These are phyloP conservation scores for Amylostereum areolatum DNA, from an alignment of 1,284 basidiomycete species.

Conservation along the genomic window DNA sequence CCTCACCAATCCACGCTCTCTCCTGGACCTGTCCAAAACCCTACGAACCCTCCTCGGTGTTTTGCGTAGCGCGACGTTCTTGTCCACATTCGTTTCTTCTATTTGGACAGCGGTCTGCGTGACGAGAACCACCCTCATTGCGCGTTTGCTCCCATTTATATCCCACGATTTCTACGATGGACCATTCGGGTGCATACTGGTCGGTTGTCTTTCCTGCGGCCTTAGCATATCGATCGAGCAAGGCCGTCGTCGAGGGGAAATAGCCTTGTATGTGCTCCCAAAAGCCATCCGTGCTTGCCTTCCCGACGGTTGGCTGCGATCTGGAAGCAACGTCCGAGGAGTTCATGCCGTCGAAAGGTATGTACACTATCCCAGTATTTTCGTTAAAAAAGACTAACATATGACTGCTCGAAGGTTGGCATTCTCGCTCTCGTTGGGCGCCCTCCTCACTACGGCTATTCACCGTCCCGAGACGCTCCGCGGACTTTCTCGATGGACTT, in stretches of 20 bases:
- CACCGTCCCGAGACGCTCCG: conserved; percentile 58
- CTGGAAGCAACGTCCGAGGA: conserved; percentile 27
- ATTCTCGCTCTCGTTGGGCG: conserved; percentile 59
- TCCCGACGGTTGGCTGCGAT: conserved; percentile 43
- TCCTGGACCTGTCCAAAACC: conserved; percentile 37
- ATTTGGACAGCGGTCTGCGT: conserved; percentile 66
- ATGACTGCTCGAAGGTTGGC: conserved; percentile 24
- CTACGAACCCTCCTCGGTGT: conserved; percentile 41
- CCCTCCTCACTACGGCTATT: conserved; percentile 55
- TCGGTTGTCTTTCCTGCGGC: conserved; percentile 67
- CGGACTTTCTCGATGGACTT: conserved; percentile 65
- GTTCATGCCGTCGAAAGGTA: conserved; percentile 49
- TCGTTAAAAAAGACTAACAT: conserved; percentile 18
- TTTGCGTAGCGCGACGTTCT: conserved; percentile 61
- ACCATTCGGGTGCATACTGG: conserved; percentile 58
- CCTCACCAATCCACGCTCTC: conserved; percentile 46
- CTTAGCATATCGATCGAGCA: conserved; percentile 73
- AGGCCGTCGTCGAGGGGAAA: conserved; percentile 62
- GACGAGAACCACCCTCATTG: conserved; percentile 56
- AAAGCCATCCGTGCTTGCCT: conserved; percentile 57
- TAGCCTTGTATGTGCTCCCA: conserved; percentile 72
- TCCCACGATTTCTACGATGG: conserved; percentile 76
- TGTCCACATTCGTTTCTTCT: conserved; percentile 63
- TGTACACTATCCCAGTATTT: conserved; percentile 12
- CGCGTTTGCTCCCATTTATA: conserved; percentile 54